Base-by-base conservation (phyloP, 148 eudicot genomes). In the Vaccinium vitisidaea region DNA sequence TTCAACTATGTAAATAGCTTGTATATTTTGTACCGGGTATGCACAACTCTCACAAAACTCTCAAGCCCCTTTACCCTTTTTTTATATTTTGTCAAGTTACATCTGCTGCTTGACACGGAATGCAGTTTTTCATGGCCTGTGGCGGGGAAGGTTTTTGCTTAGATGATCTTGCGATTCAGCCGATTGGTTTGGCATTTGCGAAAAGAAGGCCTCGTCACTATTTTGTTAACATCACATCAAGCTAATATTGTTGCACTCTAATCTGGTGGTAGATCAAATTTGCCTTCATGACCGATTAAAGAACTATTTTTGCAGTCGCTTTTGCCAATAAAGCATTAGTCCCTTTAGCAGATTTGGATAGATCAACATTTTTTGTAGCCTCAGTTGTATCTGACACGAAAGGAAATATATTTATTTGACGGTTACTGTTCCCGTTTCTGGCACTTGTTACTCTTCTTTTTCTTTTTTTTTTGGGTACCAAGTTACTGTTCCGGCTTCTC, bases 211-310 rank as follows among this genome's bases (percentile, higher is more conserved):
- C 30, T 5, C 43, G 52, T 2, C 14, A 3, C 56, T 46, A 19
- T 52, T 27, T 6, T 25, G 59, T 27, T 48, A 4, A 4, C 46
- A 30, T 54, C 81, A 6, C 46, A 54, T 16, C 48, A 78, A 50
- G 46, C 81, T 78, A 39, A 78, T 7, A 8, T 53, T 53, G 54
- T 18, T 12, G 36, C 58, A 50, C 19, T 77, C 80, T 23, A 23
- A 77, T 36, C 21, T 77, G 59, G 55, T 50, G 80, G 58, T 77
- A 53, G 79, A 52, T 77, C 59, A 32, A 54, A 25, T 43, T 78
- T 9, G 53, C 8, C 8, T 50, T 25, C 14, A 13, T 52, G 27
- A 15, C 19, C 36, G 16, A 12, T 7, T 50, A 52, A 10, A 18
- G 36, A 77, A 11, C 52, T 46, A 76, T 48, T 46, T 76, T 15